phyloP scores from a whole-genome alignment of 805 yeast species.

The Wickerhamomyces hampshirensis region DNA sequence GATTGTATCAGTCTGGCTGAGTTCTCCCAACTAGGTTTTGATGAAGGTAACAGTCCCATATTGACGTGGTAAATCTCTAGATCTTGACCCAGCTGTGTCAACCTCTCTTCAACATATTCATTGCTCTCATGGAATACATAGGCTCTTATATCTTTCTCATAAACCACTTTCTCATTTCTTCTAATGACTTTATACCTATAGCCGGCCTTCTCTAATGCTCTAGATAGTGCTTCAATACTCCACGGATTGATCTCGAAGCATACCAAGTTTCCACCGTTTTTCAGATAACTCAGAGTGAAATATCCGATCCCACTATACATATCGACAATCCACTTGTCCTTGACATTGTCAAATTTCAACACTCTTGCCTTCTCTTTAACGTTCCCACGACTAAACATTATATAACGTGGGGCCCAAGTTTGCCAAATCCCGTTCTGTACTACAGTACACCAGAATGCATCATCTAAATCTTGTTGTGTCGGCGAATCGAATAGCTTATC shows the following conservation, averaged over 20 bases:
- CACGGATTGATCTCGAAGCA: conserved; percentile 87
- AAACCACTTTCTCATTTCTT: conserved; percentile 27
- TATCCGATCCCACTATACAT: conserved; percentile 85
- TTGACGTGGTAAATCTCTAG: conserved; percentile 53
- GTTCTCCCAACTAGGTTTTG: conserved; percentile 55
- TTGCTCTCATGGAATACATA: conserved; percentile 62
- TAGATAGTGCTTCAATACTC: conserved; percentile 67
- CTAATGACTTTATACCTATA: conserved; percentile 34
- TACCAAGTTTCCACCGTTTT: conserved; percentile 40
- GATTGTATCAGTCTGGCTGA: conserved; percentile 28
- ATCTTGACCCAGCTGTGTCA: conserved; percentile 21
- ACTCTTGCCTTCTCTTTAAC: conserved; percentile 74
- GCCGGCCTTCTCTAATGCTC: conserved; percentile 47
- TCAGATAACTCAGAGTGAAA: conserved; percentile 65
- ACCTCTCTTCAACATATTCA: conserved; percentile 41
- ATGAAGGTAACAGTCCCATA: conserved; percentile 73
- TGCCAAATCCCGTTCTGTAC: conserved; percentile 73
- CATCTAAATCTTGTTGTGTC: conserved; percentile 34
- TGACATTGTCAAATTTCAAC: conserved; percentile 36
- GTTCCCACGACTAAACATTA: conserved; percentile 88
- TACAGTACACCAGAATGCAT: conserved; percentile 67
- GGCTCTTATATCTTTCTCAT: conserved; percentile 20
- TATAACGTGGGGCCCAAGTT: conserved; percentile 78
- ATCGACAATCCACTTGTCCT: conserved; percentile 50
- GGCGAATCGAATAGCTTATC: conserved; percentile 31